These are phyloP conservation scores for Metroxylon sagu DNA, from an alignment of 176 grass and related monocot genomes.

Conservation along the genomic window DNA sequence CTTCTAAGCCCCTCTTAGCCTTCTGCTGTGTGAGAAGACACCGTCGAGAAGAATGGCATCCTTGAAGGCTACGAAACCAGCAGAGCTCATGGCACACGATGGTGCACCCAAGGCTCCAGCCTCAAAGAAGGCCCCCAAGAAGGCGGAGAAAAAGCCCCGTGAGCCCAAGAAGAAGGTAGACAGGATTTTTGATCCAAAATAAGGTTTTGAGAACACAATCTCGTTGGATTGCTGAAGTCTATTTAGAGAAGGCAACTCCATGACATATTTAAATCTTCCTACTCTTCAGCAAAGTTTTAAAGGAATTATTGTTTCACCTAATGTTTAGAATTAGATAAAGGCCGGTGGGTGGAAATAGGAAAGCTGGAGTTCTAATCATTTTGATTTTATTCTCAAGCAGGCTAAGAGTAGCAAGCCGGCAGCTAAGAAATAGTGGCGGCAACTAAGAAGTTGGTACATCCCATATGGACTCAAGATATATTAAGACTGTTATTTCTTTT, in stretches of 20 bases:
- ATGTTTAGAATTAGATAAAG: not conserved
- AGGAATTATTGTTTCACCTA: not conserved
- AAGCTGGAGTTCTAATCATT: not conserved
- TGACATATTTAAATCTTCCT: too few relatives aligned
- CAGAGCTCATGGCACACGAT: constrained; percentile 35
- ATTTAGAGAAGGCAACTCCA: too few relatives aligned
- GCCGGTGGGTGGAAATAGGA: not conserved
- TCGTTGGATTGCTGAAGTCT: too few relatives aligned
- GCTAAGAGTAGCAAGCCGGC: constrained; percentile 43
- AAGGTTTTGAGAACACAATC: too few relatives aligned
- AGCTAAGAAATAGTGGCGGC: constrained; percentile 34
- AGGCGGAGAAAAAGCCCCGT: constrained; percentile 60
- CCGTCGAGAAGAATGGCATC: constrained; percentile 49
- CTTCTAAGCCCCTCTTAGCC: constrained; percentile 23
- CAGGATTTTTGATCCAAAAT: too few relatives aligned
- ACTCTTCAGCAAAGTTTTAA: not conserved
- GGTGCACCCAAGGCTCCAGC: constrained; percentile 31
- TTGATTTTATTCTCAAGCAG: constrained; percentile 28
- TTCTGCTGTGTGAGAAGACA: constrained; percentile 1
- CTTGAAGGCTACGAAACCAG: constrained; percentile 42
- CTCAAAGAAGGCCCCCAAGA: constrained; percentile 60
- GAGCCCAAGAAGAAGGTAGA: constrained; percentile 78
- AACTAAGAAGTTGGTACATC: not conserved
- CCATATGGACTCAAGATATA: constrained; percentile 3
- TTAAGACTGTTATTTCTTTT: not conserved